phyloP scores from a whole-genome alignment of 768 basidiomycete genomes.

The Rhodocollybia butyracea region DNA sequence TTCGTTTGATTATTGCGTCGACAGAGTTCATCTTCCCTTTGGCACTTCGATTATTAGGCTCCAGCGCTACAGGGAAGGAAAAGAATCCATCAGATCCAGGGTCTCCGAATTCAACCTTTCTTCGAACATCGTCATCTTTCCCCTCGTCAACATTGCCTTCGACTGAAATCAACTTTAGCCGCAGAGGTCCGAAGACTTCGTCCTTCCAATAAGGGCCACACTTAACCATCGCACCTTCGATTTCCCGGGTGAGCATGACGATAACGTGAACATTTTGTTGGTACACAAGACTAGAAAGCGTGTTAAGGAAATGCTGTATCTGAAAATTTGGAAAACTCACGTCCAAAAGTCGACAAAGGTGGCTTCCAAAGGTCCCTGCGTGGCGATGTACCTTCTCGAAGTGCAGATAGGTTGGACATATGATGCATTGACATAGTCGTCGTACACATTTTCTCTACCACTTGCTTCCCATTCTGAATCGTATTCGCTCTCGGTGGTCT shows the following conservation, averaged over 20 bases:
- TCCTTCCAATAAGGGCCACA: slow-evolving; percentile 89
- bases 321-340: slow-evolving; percentile 38
- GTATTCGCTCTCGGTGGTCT: slow-evolving; percentile 4
- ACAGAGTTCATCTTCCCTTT: background rate
- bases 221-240: slow-evolving; percentile 85
- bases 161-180: slow-evolving; percentile 38
- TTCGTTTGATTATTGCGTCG: slow-evolving; percentile 45
- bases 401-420: slow-evolving; percentile 88
- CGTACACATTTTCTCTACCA: slow-evolving; percentile 38
- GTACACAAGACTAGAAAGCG: slow-evolving; percentile 67
- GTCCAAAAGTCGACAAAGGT: slow-evolving; percentile 96
- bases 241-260: slow-evolving; percentile 93
- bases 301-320: background rate
- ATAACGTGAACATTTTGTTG: slow-evolving; percentile 94
- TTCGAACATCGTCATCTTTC: slow-evolving; percentile 14
- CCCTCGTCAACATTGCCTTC: slow-evolving; percentile 19
- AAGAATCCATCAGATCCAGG: slow-evolving; percentile 32
- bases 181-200: slow-evolving; percentile 66
- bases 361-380: slow-evolving; percentile 88
- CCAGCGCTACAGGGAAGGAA: slow-evolving; percentile 13
- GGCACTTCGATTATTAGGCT: background rate
- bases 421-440: slow-evolving; percentile 95
- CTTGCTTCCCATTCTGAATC: background rate
- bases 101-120: slow-evolving; percentile 15
- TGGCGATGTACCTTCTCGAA: slow-evolving; percentile 83